These are phyloP conservation scores for Bassia scoparia DNA, from an alignment of 148 eudicot genomes.

Conservation along the genomic window DNA sequence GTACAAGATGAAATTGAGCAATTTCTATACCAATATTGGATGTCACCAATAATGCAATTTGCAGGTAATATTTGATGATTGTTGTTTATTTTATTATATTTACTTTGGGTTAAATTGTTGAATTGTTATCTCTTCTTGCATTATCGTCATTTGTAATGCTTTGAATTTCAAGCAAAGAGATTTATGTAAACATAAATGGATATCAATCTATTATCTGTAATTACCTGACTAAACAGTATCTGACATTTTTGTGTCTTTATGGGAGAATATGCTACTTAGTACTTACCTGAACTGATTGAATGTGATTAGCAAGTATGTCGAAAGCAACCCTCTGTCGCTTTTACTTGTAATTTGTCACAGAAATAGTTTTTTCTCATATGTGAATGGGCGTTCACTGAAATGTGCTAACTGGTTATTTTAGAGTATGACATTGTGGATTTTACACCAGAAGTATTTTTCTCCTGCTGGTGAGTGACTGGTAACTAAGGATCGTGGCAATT, in stretches of 20 bases:
- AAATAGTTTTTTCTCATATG: too few species aligned
- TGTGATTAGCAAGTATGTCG: too few species aligned
- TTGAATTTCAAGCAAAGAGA: background rate
- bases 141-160: background rate
- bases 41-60: slow-evolving; percentile 55
- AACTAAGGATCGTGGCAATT: background rate
- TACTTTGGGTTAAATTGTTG: too few species aligned
- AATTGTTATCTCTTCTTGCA: background rate
- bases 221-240: too few species aligned
- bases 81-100: too few species aligned
- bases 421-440: background rate
- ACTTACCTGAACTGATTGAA: too few species aligned
- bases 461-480: background rate
- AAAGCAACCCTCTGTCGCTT: background rate
- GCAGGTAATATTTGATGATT: too few species aligned
- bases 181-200: background rate
- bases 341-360: background rate
- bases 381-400: too few species aligned
- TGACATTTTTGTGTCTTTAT: background rate
- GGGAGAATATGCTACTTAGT: background rate
- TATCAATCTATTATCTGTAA: background rate
- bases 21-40: slow-evolving; percentile 66
- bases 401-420: background rate
- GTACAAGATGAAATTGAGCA: slow-evolving; percentile 78
- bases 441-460: background rate